Percentiles rank a stretch among this genome's conserved stretches.
These are phyloP conservation scores for Moelleriella libera DNA, from an alignment of 2,329 filamentous ascomycete species.

Conservation along the genomic window DNA sequence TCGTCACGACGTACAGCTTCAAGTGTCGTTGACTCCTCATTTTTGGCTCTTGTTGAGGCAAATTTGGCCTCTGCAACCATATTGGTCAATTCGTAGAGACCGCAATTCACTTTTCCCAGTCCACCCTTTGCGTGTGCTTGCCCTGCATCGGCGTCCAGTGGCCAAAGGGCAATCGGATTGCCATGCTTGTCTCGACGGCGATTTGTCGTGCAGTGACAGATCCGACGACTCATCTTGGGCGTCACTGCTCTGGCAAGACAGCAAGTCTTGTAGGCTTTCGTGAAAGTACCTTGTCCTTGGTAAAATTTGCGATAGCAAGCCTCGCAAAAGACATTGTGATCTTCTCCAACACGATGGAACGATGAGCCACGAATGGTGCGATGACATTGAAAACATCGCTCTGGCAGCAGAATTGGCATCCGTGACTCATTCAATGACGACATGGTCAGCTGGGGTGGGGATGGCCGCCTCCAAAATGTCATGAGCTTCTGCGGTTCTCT, in stretches of 20 bases:
- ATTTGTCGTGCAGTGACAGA: conserved; percentile 12
- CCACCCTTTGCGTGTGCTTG: conserved; percentile 2
- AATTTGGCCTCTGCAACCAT: conserved; percentile 12
- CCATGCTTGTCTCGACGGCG: conserved; percentile 9
- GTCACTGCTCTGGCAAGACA: conserved; percentile 13
- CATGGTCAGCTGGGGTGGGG: conserved; percentile 11
- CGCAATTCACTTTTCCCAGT: conserved; percentile 4
- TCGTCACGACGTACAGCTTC: conserved; percentile 2
- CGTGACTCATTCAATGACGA: conserved; percentile 3
- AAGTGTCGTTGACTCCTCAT: conserved; percentile 4
- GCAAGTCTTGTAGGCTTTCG: conserved; percentile 20
- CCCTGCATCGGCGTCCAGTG: conserved; percentile 1
- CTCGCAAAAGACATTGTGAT: conserved; percentile 14
- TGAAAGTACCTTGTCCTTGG: conserved; percentile 12
- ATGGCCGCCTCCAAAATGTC: conserved; percentile 11
- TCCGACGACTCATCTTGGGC: conserved; percentile 8
- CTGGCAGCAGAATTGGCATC: conserved; percentile 8
- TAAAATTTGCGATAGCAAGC: conserved; percentile 16
- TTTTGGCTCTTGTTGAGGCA: conserved; percentile 3
- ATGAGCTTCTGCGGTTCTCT: conserved; percentile 10
- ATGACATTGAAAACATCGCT: conserved; percentile 8
- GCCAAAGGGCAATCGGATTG: conserved; percentile 6
- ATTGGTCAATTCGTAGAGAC: conserved; percentile 8
- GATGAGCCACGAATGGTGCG: conserved; percentile 10
- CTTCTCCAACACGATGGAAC: conserved; percentile 7